Base-by-base conservation (phyloP, 2,329 filamentous ascomycete genomes). In the Penicillium digitatum region DNA sequence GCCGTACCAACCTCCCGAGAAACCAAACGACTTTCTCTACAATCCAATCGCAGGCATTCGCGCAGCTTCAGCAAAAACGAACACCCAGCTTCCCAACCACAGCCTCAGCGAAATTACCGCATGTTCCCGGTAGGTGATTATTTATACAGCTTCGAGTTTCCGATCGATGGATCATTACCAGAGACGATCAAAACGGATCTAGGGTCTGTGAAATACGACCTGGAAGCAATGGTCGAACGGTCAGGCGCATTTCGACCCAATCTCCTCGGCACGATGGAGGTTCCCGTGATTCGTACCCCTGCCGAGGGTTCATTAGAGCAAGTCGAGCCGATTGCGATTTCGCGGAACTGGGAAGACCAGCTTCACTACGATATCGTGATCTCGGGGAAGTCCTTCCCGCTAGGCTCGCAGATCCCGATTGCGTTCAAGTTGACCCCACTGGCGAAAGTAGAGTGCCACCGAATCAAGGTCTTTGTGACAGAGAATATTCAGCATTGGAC, bases 341-440 rank as follows among this genome's bases (percentile, higher is more conserved):
- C 89, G 61, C 82, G 92, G 20, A 91, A 90, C 59, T 96, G 92
- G 92, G 92, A 96, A 70, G 91, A 96, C 63, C 92, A 96, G 68
- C 79, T 96, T 31, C 90, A 95, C 67, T 96, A 96, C 74, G 92
- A 96, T 66, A 96, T 96, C 63, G 87, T 96, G 69, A 95, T 96
- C 52, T 96, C 91, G 1, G 92, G 92, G 52, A 96, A 96, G 79
- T 95, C 91, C 0, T 96, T 96, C 57, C 90, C 92, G 0, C 82
- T 96, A 20, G 92, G 92, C 16, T 83, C 88, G 37, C 89, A 89
- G 65, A 90, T 96, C 16, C 92, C 92, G 1, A 94, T 96, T 56
- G 91, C 91, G 1, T 95, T 96, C 78, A 96, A 95, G 73, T 80
- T 96, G 61, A 96, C 91, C 0, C 92, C 92, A 0, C 76, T 96